A percentile compares a stretch with the other conserved stretches of the same genome.
phyloP scores from a whole-genome alignment of 768 basidiomycete species.

The Boletus subparvulus region DNA sequence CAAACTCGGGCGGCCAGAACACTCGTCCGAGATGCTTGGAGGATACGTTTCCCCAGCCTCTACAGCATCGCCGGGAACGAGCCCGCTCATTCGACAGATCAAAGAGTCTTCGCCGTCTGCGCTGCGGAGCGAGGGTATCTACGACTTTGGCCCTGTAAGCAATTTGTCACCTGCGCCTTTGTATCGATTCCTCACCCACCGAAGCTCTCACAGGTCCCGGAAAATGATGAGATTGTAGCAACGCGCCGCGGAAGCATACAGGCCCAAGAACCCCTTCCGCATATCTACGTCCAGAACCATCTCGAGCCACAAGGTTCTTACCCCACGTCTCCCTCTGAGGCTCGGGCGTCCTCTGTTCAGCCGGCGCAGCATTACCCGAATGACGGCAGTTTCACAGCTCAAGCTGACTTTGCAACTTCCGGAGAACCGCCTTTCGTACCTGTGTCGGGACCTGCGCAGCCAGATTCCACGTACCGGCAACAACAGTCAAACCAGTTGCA shows the following conservation, averaged over 20 bases:
- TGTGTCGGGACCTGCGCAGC: constrained; percentile 8
- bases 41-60: constrained; percentile 46
- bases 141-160: constrained; percentile 28
- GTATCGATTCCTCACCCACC: neutral
- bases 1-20: constrained; percentile 27
- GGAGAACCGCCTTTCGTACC: constrained; percentile 20
- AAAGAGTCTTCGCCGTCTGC: constrained; percentile 23
- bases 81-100: constrained; percentile 29
- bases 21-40: constrained; percentile 18
- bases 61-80: constrained; percentile 42
- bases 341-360: constrained; percentile 13
- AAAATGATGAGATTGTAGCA: constrained; percentile 19
- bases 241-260: constrained; percentile 31
- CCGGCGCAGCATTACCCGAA: constrained; percentile 21
- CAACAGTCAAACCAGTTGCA: constrained; percentile 14
- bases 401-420: constrained; percentile 9
- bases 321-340: constrained; percentile 18
- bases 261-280: constrained; percentile 18
- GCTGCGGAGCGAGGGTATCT: constrained; percentile 27
- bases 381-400: constrained; percentile 12
- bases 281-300: constrained; percentile 22
- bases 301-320: constrained; percentile 18
- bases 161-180: neutral
- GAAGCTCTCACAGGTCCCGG: constrained; percentile 24
- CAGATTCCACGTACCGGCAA: constrained; percentile 13